A percentile compares a stretch with the other conserved stretches of the same genome.
These are phyloP conservation scores for Vanrija sp. DNA, from an alignment of 1,284 basidiomycete species.

Conservation along the genomic window DNA sequence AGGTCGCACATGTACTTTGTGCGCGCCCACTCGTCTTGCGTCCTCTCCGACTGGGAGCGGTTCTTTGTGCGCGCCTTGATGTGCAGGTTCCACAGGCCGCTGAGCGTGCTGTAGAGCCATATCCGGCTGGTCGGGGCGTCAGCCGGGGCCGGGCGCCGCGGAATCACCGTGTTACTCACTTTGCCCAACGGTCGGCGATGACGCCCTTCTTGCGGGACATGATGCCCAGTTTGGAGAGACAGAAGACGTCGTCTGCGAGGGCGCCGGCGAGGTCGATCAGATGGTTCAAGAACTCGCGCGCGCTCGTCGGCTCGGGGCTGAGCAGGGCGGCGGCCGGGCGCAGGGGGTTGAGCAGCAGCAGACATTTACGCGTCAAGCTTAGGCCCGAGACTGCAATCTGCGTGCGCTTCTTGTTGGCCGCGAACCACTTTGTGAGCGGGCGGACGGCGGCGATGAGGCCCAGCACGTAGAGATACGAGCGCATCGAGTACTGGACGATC, in stretches of 20 bases:
- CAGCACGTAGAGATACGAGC: conserved; percentile 43
- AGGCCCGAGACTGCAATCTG: conserved; percentile 31
- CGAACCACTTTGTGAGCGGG: conserved; percentile 35
- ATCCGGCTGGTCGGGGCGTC: conserved; percentile 29
- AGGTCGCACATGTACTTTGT: conserved; percentile 41
- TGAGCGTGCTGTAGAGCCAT: conserved; percentile 41
- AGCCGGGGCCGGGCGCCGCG: neutral
- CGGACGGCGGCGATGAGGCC: conserved; percentile 33
- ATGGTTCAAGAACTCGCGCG: conserved; percentile 32
- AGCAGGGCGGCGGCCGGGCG: conserved; percentile 39
- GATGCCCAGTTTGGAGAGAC: conserved; percentile 37
- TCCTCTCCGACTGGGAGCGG: conserved; percentile 12
- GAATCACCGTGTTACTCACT: conserved; percentile 28
- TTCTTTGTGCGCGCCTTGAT: conserved; percentile 5
- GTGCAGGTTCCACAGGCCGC: conserved; percentile 37
- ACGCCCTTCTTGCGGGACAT: conserved; percentile 24
- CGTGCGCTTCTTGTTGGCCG: conserved; percentile 32
- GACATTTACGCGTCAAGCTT: conserved; percentile 43
- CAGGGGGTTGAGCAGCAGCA: conserved; percentile 43
- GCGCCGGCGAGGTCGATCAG: conserved; percentile 38
- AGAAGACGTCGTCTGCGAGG: conserved; percentile 41
- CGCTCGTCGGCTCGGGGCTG: conserved; percentile 39
- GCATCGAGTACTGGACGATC: conserved; percentile 42
- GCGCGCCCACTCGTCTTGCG: conserved; percentile 31
- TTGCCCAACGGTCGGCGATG: conserved; percentile 36